Percentiles rank a stretch among this genome's conserved stretches.
These are phyloP conservation scores for Trichophyton equinum DNA, from an alignment of 2,329 filamentous ascomycete species.

Conservation along the genomic window DNA sequence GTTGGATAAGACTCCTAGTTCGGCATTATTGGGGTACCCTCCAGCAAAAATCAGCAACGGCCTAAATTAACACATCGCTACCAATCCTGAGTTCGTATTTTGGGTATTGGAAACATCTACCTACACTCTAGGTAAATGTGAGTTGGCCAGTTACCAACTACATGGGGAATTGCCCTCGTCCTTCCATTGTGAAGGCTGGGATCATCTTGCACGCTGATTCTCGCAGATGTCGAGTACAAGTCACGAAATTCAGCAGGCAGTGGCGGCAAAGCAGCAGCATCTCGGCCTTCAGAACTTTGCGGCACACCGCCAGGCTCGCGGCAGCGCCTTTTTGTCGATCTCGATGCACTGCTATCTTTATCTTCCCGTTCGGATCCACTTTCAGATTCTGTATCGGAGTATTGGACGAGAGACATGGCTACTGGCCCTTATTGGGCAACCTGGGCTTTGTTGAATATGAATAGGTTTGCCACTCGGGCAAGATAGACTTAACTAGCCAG, in stretches of 20 bases:
- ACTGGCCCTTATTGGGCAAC: too few relatives aligned
- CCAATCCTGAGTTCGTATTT: not conserved
- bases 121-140: slow-evolving; percentile 90
- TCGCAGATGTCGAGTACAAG: slow-evolving; percentile 71
- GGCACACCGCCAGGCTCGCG: slow-evolving; percentile 3
- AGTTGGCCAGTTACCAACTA: slow-evolving; percentile 81
- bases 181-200: slow-evolving; percentile 75
- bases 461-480: not conserved
- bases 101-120: slow-evolving; percentile 21
- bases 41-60: slow-evolving; percentile 12
- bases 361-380: slow-evolving; percentile 6
- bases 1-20: slow-evolving; percentile 22
- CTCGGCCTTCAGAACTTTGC: not conserved
- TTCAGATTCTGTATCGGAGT: slow-evolving; percentile 21
- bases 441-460: not conserved
- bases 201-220: slow-evolving; percentile 67
- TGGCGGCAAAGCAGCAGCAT: slow-evolving; percentile 46
- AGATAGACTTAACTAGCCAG: too few relatives aligned
- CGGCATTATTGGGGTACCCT: slow-evolving; percentile 31
- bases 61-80: not conserved
- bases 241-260: slow-evolving; percentile 74
- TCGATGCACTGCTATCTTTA: slow-evolving; percentile 12
- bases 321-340: slow-evolving; percentile 19
- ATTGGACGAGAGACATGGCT: slow-evolving; percentile 2
- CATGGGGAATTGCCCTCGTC: slow-evolving; percentile 67